Percentiles rank a stretch among this genome's conserved stretches.
Evolutionary conservation across 2,329 filamentous ascomycete genomes (phyloP).

Genomic region (Microascus cirrosus): DNA sequence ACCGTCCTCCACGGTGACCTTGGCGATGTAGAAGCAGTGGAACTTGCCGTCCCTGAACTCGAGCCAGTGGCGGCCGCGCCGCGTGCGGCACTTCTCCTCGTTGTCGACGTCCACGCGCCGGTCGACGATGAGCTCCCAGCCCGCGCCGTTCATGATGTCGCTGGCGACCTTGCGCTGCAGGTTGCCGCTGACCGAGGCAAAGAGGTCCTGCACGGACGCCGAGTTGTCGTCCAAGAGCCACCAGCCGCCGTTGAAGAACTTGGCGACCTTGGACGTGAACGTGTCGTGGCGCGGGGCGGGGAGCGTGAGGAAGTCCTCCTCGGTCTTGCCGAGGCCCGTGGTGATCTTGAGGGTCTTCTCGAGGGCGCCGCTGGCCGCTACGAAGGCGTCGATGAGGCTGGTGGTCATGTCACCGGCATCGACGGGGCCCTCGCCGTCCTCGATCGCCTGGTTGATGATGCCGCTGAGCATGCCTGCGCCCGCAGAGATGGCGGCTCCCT

Average conservation of each 20-base stretch:
- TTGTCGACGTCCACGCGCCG: neutral
- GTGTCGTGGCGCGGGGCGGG: constrained; percentile 4
- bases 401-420: neutral
- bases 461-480: constrained; percentile 4
- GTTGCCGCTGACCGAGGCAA: constrained; percentile 4
- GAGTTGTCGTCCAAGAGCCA: constrained; percentile 6
- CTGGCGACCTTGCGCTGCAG: constrained; percentile 8
- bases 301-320: constrained; percentile 3
- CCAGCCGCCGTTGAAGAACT: constrained; percentile 8
- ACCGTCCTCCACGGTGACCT: neutral
- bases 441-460: neutral
- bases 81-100: constrained; percentile 1
- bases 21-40: constrained; percentile 7
- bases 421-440: neutral
- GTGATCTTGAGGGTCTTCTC: constrained; percentile 3
- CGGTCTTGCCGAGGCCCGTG: neutral
- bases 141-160: constrained; percentile 4
- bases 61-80: constrained; percentile 2
- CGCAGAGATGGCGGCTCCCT: neutral
- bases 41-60: neutral
- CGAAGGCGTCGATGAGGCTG: constrained; percentile 2
- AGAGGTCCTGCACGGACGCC: constrained; percentile 1
- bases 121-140: constrained; percentile 4
- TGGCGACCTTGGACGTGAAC: constrained; percentile 4
- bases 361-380: neutral